These are phyloP conservation scores for Orbilia blumenaviensis DNA, from an alignment of 2,329 filamentous ascomycete species.

Conservation along the genomic window DNA sequence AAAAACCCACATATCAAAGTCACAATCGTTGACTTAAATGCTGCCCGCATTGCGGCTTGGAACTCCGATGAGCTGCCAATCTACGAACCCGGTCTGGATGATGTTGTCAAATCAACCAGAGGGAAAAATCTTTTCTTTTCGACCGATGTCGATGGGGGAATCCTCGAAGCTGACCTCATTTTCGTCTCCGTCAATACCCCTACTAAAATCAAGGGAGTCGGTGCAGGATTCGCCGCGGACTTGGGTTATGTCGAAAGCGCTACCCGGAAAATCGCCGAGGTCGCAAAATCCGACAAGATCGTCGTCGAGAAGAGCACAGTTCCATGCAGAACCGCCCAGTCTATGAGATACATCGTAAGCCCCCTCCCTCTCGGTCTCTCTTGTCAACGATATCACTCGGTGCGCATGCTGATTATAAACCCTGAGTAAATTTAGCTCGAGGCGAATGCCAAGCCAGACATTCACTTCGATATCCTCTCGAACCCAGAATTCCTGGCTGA, in stretches of 20 bases:
- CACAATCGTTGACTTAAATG: constrained; percentile 77
- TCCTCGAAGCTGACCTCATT: constrained; percentile 75
- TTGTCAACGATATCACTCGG: not conserved
- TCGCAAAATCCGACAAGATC: constrained; percentile 73
- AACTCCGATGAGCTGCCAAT: constrained; percentile 78
- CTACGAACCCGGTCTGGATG: constrained; percentile 75
- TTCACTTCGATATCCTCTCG: constrained; percentile 78
- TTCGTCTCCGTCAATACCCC: constrained; percentile 82
- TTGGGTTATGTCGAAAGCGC: constrained; percentile 77
- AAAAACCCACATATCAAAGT: constrained; percentile 76
- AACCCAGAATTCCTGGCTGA: constrained; percentile 85
- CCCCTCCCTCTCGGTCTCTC: not conserved
- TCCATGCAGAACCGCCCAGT: constrained; percentile 76
- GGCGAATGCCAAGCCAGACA: constrained; percentile 67
- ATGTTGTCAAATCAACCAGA: constrained; percentile 70
- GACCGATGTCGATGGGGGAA: constrained; percentile 70
- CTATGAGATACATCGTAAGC: constrained; percentile 73
- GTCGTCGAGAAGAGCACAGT: constrained; percentile 86
- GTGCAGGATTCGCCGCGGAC: constrained; percentile 76
- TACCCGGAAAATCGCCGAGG: constrained; percentile 72
- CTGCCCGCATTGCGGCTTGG: constrained; percentile 74
- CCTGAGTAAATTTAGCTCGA: constrained; percentile 42
- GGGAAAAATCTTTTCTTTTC: constrained; percentile 77
- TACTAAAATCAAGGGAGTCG: constrained; percentile 75
- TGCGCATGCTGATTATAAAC: constrained; percentile 28